These are phyloP conservation scores for Xylaria sp. DNA, from an alignment of 2,329 filamentous ascomycete species.

Conservation along the genomic window DNA sequence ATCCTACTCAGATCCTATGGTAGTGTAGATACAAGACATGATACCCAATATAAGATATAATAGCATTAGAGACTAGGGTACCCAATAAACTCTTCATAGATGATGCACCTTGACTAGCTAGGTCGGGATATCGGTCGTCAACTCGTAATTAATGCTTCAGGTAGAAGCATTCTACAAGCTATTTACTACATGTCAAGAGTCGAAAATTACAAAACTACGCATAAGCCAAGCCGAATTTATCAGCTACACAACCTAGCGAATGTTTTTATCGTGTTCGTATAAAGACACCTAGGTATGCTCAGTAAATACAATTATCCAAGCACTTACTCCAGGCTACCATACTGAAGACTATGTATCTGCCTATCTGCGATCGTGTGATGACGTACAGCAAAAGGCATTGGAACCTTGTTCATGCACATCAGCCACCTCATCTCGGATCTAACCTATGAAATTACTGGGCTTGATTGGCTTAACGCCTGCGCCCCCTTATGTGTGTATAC, in stretches of 20 bases:
- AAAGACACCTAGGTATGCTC: too few relatives aligned
- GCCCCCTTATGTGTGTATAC: background rate
- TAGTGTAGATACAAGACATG: conserved; percentile 19
- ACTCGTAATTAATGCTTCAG: background rate
- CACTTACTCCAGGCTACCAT: background rate
- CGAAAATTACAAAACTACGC: background rate
- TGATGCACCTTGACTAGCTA: background rate
- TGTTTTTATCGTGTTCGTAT: too few relatives aligned
- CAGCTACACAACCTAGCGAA: background rate
- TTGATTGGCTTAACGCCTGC: background rate
- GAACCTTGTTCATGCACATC: conserved; percentile 11
- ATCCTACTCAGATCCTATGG: background rate
- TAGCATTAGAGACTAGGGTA: background rate
- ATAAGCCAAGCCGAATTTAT: background rate
- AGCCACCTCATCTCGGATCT: conserved; percentile 21
- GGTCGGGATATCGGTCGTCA: background rate
- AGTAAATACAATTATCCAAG: too few relatives aligned
- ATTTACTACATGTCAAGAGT: background rate
- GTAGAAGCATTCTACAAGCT: background rate
- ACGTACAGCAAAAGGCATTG: background rate
- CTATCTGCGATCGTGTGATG: background rate
- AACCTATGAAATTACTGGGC: background rate
- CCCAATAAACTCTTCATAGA: background rate
- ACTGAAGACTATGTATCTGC: background rate
- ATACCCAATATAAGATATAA: conserved; percentile 33